Evolutionary conservation across 768 basidiomycete species (phyloP).

Genomic region (Tulasnella sp.): DNA sequence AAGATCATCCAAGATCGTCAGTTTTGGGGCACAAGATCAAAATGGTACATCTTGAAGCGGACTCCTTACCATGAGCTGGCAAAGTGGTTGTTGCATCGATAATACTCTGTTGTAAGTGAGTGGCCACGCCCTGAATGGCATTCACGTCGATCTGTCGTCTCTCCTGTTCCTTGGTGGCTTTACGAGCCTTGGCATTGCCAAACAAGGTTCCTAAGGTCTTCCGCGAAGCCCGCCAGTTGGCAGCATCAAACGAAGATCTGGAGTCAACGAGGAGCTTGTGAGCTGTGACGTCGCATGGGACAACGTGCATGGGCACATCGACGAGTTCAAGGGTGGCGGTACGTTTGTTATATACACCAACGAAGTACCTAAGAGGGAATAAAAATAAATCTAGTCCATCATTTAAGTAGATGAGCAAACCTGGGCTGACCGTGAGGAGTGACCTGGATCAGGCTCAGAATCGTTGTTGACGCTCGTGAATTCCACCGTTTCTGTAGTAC

Average conservation of each 20-base stretch:
- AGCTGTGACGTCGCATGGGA: constrained; percentile 73
- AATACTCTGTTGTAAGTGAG: constrained; percentile 75
- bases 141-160: constrained; percentile 81
- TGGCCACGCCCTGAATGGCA: constrained; percentile 77
- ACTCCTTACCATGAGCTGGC: constrained; percentile 54
- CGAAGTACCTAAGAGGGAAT: constrained; percentile 50
- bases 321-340: constrained; percentile 63
- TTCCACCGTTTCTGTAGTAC: constrained; percentile 77
- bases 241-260: constrained; percentile 34
- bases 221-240: constrained; percentile 46
- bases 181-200: constrained; percentile 89
- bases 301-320: constrained; percentile 53
- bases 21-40: background rate
- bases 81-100: constrained; percentile 58
- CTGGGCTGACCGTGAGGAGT: constrained; percentile 61
- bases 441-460: constrained; percentile 36
- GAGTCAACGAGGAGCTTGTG: constrained; percentile 54
- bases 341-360: constrained; percentile 71
- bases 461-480: constrained; percentile 53
- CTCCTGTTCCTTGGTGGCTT: constrained; percentile 72
- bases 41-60: constrained; percentile 21
- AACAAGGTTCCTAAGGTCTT: constrained; percentile 86
- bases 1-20: constrained; percentile 22
- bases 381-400: background rate
- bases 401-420: too few relatives aligned